Conservation (phyloP, 1,139 yeast species). For the Magnusiomyces ingens region DNA sequence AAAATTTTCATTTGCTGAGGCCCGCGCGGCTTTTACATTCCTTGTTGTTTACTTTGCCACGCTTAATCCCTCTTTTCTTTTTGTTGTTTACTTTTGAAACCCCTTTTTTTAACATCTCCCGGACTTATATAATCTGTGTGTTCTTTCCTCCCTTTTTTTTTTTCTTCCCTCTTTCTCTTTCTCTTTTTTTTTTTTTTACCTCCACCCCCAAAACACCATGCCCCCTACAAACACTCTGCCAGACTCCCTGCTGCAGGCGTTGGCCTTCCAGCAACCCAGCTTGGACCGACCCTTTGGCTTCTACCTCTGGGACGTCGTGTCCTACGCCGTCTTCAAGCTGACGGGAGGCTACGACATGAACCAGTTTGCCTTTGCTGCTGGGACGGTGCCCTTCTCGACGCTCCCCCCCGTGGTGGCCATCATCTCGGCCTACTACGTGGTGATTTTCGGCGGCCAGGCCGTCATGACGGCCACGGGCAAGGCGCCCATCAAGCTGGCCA, state of each 20-base stretch:
- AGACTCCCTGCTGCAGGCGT: background rate
- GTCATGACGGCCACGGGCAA: slow-evolving; percentile 45
- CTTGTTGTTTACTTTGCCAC: no score
- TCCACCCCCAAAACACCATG: background rate
- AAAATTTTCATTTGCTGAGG: no score
- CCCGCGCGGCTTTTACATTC: no score
- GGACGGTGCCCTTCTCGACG: slow-evolving; percentile 43
- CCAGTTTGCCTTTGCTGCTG: slow-evolving; percentile 62
- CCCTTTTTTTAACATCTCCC: no score
- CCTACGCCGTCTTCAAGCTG: slow-evolving; percentile 44
- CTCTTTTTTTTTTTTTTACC: background rate
- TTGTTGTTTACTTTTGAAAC: no score
- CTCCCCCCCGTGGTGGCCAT: slow-evolving; percentile 56
- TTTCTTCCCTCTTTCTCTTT: background rate
- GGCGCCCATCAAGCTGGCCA: slow-evolving; percentile 65
- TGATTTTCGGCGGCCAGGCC: slow-evolving; percentile 78
- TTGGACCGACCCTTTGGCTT: slow-evolving; percentile 84
- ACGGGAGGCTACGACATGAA: slow-evolving; percentile 41
- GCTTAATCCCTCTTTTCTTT: no score
- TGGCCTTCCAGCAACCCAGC: slow-evolving; percentile 43
- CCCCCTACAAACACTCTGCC: no score
- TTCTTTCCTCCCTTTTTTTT: background rate
- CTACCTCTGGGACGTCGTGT: slow-evolving; percentile 83
- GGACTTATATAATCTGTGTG: no score
- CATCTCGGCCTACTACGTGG: slow-evolving; percentile 61